Evolutionary conservation across 2,329 filamentous ascomycete species (phyloP), one percentile per base, ranked within the genome.

Genomic region (Pseudogymnoascus sp.): DNA sequence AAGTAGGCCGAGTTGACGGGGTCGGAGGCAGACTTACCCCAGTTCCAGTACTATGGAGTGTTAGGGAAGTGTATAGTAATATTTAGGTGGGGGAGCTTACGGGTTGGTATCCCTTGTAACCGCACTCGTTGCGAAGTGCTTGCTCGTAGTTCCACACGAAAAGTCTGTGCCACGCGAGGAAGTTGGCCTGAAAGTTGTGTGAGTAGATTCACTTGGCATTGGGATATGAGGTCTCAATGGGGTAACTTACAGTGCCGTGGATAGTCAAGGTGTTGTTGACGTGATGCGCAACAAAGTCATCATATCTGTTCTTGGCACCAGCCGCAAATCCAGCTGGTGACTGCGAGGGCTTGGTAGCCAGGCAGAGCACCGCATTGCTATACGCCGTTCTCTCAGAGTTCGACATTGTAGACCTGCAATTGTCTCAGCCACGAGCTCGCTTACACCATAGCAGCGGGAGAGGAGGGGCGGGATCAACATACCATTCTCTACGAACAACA

Each of bases 1-100:
- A 86, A 84, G 59, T 84, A 70, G 19, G 82, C 79, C 0, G 81
- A 83, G 62, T 77, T 76, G 65, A 72, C 67, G 0, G 77, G 75
- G 66, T 84, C 78, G 3, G 73, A 65, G 28, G 50, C 8, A 3
- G 50, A 56, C 28, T 56, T 56, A n/a, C 50, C 50, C 50, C 50
- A 56, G 50, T 56, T 56, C 2, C 78, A 74, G 50, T 56, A 56
- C 50, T 56, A 19, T 33, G 16, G n/a, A 16, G n/a, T 56, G 28
- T 56, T 56, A 56, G 4, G 5, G 7, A 31, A 19, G n/a, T 12
- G 50, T 33, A 31, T 19, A 7, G n/a, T 14, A 56, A 56, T 72
- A 78, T 79, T 62, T 76, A 75, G 2, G 76, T 76, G 79, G 81
- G 84, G 70, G 83, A 79, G 73, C 64, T 66, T 65, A 69, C 67